Evolutionary conservation across 176 grass and related monocot genomes (phyloP).

Genomic region (Oryza longistaminata): DNA sequence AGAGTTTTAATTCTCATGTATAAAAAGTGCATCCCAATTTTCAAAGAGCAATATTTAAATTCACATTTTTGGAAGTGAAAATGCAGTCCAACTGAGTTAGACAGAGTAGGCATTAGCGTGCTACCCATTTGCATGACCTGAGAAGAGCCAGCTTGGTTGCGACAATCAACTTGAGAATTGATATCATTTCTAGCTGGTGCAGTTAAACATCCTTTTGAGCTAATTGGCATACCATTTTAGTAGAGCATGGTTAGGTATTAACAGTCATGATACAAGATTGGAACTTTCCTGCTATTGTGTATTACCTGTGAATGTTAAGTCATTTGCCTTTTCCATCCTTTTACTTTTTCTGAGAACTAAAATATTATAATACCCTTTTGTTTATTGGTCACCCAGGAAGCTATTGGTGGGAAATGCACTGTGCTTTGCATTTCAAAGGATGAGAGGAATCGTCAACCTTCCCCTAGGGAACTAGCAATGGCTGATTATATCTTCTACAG

Average conservation of each 20-base stretch:
- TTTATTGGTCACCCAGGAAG: constrained; percentile 58
- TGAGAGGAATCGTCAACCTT: constrained; percentile 69
- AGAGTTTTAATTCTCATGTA: neutral
- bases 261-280: neutral
- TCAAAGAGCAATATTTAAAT: neutral
- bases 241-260: neutral
- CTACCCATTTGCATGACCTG: constrained; percentile 19
- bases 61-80: constrained; percentile 26
- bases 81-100: constrained; percentile 15
- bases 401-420: constrained; percentile 80
- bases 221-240: constrained; percentile 6
- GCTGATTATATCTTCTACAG: constrained; percentile 88
- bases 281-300: constrained; percentile 16
- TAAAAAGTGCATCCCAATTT: constrained; percentile 16
- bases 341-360: constrained; percentile 3
- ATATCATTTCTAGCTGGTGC: neutral
- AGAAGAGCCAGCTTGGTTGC: constrained; percentile 1
- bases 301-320: constrained; percentile 2
- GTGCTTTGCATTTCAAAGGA: constrained; percentile 88
- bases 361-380: constrained; percentile 37
- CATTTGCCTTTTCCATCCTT: neutral
- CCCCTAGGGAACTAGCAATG: constrained; percentile 48
- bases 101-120: neutral
- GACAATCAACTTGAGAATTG: constrained; percentile 21
- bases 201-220: constrained; percentile 27